phyloP scores from a whole-genome alignment of 768 basidiomycete species.

The Pleurotus cornucopiae region DNA sequence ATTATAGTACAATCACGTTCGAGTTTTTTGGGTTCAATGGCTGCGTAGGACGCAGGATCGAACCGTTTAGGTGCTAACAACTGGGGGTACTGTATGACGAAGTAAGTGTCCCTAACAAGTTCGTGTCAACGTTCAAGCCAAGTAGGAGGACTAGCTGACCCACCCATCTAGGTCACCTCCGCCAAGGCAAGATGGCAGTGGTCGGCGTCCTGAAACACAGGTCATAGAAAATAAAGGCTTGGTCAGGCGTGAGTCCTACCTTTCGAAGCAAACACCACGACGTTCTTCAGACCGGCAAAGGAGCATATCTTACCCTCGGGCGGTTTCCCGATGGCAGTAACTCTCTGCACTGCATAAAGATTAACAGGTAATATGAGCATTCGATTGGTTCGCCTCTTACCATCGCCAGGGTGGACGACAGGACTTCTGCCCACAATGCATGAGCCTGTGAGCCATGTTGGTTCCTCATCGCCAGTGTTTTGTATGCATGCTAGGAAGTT shows the following conservation, averaged over 20 bases:
- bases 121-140: background rate
- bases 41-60: conserved; percentile 48
- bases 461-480: conserved; percentile 40
- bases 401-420: conserved; percentile 72
- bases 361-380: conserved; percentile 6
- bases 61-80: conserved; percentile 51
- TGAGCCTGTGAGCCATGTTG: conserved; percentile 55
- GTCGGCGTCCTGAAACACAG: conserved; percentile 42
- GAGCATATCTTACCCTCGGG: conserved; percentile 50
- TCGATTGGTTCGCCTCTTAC: conserved; percentile 25
- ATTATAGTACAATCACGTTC: conserved; percentile 52
- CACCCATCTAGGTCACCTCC: conserved; percentile 84
- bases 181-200: conserved; percentile 63
- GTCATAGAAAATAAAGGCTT: background rate
- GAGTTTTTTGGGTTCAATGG: conserved; percentile 32
- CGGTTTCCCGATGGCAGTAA: conserved; percentile 68
- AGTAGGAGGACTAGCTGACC: conserved; percentile 9
- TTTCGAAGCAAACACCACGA: conserved; percentile 64
- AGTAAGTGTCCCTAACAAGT: conserved; percentile 53
- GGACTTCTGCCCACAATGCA: conserved; percentile 70
- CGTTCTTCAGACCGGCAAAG: conserved; percentile 61
- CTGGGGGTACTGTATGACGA: conserved; percentile 51
- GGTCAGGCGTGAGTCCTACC: conserved; percentile 29
- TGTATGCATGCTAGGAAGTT: conserved; percentile 52
- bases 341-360: conserved; percentile 52